A percentile compares a stretch with the other conserved stretches of the same genome.
These are phyloP conservation scores for Brassica rapa DNA, from an alignment of 345 rosid genomes.

Conservation along the genomic window DNA sequence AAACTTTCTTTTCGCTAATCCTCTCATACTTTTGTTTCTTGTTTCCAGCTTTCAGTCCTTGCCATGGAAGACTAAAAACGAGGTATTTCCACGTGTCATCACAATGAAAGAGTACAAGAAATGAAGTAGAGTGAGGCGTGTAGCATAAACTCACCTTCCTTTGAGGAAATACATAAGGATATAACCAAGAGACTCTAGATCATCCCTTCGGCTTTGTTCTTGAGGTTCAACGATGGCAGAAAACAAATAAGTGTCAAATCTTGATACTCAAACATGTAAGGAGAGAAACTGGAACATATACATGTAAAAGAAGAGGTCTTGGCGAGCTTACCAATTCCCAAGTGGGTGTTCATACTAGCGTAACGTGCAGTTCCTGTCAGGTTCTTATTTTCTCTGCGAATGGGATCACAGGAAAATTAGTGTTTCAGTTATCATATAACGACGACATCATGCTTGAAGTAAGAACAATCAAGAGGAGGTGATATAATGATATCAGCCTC, in stretches of 20 bases:
- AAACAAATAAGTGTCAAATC: conserved; percentile 19
- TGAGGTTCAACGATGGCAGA: conserved; percentile 12
- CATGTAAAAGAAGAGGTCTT: background rate
- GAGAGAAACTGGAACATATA: background rate
- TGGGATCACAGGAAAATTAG: conserved; percentile 1
- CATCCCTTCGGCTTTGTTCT: conserved; percentile 93
- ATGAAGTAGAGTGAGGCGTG: background rate
- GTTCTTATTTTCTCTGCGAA: conserved; percentile 61
- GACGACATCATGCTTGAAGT: background rate
- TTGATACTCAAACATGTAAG: conserved; percentile 29
- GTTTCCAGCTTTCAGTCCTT: conserved; percentile 48
- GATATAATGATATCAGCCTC: background rate
- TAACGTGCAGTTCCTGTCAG: conserved; percentile 70
- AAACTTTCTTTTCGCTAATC: conserved; percentile 49
- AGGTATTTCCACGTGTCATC: conserved; percentile 11
- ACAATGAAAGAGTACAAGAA: conserved; percentile 15
- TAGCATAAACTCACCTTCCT: conserved; percentile 51
- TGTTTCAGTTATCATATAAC: background rate
- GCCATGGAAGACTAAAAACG: conserved; percentile 47
- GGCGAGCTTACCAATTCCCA: conserved; percentile 52
- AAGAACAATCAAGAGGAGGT: conserved; percentile 11
- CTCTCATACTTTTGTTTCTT: conserved; percentile 51
- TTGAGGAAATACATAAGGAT: conserved; percentile 83
- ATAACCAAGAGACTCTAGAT: conserved; percentile 92
- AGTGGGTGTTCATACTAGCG: conserved; percentile 67